Base-by-base conservation (phyloP, 768 basidiomycete genomes). In the Heimioporus sp. region DNA sequence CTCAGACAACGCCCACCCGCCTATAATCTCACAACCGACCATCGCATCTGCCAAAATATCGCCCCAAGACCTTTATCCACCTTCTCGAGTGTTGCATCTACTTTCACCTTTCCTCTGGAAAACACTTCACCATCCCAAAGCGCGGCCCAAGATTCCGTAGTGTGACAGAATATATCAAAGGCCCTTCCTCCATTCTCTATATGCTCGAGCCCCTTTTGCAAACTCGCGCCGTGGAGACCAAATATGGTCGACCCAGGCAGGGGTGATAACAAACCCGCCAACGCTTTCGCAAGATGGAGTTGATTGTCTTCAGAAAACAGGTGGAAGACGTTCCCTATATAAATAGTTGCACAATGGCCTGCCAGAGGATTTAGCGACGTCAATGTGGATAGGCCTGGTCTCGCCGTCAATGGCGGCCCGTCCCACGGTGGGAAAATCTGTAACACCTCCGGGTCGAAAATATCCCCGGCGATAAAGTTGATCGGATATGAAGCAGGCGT, bases 401-500 rank as follows among this genome's bases (percentile, higher is more conserved):
- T 28, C 5, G 57, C 52, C 11, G 57, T 38, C 3, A 58, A 52
- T 24, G 68, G 65, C 5, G 65, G 55, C 17, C 61, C 42, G 5
- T 64, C 56, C 49, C 68, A 63, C 28, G 68, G 69, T 4, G 71
- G 60, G 0, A 62, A 60, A 7, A 73, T 68, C 10, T 52, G 52
- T 19, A 86, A 71, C 21, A 79, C 65, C 0, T 59, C 48, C 12
- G 75, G 64, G 49, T 84, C 75, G 36, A 87, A 77, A 0, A 67
- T 72, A 51, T 87, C 78, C 1, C 85, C 86, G 2, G 72, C 58
- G 21, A 87, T 49, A 62, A 87, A 85, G 0, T 65, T 64, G 74
- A 15, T 37, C 0, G 82, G 80, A 60, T 82, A 86, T 0, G 75
- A 70, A 38, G 73, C 73, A 0, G 77, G 74, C 0, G 77, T 80